Evolutionary conservation across 768 basidiomycete species (phyloP).

Genomic region (Macrocybe gigantea): DNA sequence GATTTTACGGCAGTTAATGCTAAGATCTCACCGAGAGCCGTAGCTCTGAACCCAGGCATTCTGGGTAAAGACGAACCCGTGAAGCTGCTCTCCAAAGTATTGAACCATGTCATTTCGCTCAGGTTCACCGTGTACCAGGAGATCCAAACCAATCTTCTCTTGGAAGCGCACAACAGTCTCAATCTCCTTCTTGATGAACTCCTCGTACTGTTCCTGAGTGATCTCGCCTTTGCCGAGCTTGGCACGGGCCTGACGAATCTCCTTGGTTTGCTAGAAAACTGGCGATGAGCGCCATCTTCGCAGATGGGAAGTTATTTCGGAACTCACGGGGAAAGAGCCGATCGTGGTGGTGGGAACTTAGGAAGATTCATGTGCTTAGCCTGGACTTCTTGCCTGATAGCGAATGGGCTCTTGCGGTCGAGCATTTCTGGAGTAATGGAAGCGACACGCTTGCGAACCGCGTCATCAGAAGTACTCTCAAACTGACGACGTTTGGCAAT

Average conservation of each 20-base stretch:
- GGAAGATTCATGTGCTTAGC: slow-evolving; percentile 85
- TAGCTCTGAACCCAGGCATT: slow-evolving; percentile 99
- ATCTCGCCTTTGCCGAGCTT: slow-evolving; percentile 92
- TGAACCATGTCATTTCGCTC: slow-evolving; percentile 99
- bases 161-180: slow-evolving; percentile 93
- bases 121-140: slow-evolving; percentile 97
- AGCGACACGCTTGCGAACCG: slow-evolving; percentile 92
- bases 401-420: slow-evolving; percentile 86
- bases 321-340: slow-evolving; percentile 90
- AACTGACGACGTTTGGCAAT: slow-evolving; percentile 94
- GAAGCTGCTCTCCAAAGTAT: slow-evolving; percentile 96
- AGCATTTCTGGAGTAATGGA: slow-evolving; percentile 84
- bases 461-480: slow-evolving; percentile 88
- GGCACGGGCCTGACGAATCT: slow-evolving; percentile 95
- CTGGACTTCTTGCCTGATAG: slow-evolving; percentile 82
- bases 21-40: slow-evolving; percentile 76
- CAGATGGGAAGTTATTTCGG: slow-evolving; percentile 1
- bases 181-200: slow-evolving; percentile 98
- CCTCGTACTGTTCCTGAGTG: slow-evolving; percentile 81
- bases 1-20: neutral
- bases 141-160: slow-evolving; percentile 92
- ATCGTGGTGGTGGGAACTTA: slow-evolving; percentile 99
- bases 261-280: slow-evolving; percentile 83
- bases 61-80: slow-evolving; percentile 97
- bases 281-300: slow-evolving; percentile 6